Evolutionary conservation across 2,329 filamentous ascomycete genomes (phyloP).

Genomic region (Penicillium sp.): DNA sequence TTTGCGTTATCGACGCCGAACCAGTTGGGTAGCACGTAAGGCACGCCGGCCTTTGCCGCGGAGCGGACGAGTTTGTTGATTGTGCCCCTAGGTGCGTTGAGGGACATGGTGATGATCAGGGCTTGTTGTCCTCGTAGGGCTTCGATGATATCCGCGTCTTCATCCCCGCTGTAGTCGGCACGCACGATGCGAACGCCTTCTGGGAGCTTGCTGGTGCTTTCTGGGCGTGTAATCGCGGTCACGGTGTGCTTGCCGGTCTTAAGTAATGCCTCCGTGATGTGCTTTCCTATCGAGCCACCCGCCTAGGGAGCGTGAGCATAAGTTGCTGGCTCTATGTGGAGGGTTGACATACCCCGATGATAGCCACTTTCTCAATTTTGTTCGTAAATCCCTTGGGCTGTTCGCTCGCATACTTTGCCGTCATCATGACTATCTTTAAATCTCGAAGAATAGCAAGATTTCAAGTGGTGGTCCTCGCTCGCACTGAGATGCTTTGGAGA

Average conservation of each 20-base stretch:
- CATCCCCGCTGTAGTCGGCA: constrained; percentile 6
- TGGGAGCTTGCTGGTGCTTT: constrained; percentile 6
- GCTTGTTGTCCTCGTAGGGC: constrained; percentile 9
- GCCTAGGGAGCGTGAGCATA: neutral
- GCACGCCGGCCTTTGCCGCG: constrained; percentile 1
- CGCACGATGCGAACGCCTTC: constrained; percentile 2
- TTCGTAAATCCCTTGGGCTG: constrained; percentile 9
- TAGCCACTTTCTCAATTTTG: constrained; percentile 7
- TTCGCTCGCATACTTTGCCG: constrained; percentile 3
- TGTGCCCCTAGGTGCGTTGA: constrained; percentile 1
- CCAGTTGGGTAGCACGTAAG: neutral
- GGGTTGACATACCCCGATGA: constrained; percentile 8
- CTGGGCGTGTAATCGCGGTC: constrained; percentile 9
- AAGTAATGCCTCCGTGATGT: neutral
- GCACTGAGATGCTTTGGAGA: neutral
- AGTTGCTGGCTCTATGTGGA: neutral
- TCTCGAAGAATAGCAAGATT: neutral
- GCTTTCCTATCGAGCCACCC: constrained; percentile 5
- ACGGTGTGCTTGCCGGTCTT: constrained; percentile 8
- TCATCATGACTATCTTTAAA: neutral
- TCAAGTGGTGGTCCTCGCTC: neutral
- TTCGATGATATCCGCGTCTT: constrained; percentile 3
- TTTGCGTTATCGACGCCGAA: neutral
- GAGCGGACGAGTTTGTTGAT: constrained; percentile 5
- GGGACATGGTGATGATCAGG: constrained; percentile 8